Conservation (phyloP, 2,329 filamentous ascomycete species). For the Fusarium burgessii region DNA sequence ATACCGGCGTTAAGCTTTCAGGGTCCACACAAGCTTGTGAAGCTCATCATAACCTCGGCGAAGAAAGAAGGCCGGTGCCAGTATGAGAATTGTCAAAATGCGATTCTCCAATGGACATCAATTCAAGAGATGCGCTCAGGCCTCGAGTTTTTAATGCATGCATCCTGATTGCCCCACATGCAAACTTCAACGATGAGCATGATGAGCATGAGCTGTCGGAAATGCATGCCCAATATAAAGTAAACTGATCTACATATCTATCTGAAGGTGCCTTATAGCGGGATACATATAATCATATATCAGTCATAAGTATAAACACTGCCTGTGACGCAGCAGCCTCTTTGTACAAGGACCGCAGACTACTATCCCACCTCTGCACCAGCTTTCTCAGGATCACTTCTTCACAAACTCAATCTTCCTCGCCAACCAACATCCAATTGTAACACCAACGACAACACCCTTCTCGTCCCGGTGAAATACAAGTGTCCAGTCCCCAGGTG, state of each 20-base stretch:
- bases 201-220: background rate
- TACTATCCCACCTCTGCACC: background rate
- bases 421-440: conserved; percentile 28
- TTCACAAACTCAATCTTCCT: conserved; percentile 26
- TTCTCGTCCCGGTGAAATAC: conserved; percentile 13
- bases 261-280: too few species aligned
- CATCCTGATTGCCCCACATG: background rate
- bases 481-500: conserved; percentile 32
- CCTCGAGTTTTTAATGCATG: background rate
- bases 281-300: background rate
- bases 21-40: conserved; percentile 25
- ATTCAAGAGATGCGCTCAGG: background rate
- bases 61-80: background rate
- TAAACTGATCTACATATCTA: too few species aligned
- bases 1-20: conserved; percentile 21
- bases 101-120: background rate
- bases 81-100: background rate
- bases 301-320: background rate
- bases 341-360: background rate
- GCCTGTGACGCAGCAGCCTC: background rate
- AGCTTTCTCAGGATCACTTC: background rate
- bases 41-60: background rate
- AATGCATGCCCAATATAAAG: too few species aligned
- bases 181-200: background rate
- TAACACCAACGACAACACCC: background rate